Conservation (phyloP, 2,329 filamentous ascomycete species). For the Lachnellula hyalina region DNA sequence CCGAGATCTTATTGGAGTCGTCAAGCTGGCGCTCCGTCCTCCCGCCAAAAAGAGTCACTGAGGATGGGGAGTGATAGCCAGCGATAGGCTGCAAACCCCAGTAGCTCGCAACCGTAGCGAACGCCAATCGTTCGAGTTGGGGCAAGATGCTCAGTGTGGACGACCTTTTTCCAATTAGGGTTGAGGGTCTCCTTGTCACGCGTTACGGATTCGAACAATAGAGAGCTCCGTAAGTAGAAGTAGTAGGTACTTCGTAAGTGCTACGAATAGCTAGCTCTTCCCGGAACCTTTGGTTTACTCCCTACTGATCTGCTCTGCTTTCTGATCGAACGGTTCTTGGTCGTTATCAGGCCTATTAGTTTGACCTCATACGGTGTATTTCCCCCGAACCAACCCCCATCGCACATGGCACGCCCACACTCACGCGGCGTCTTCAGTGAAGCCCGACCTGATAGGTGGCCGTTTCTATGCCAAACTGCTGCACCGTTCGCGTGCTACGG, state of each 20-base stretch:
- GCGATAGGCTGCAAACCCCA: conserved; percentile 16
- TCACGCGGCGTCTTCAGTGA: background rate
- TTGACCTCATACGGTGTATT: conserved; percentile 6
- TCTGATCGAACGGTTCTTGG: conserved; percentile 5
- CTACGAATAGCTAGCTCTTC: background rate
- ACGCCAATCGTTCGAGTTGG: conserved; percentile 27
- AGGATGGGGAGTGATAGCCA: background rate
- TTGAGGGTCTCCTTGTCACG: conserved; percentile 12
- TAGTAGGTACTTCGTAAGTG: too few relatives aligned
- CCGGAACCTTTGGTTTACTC: background rate
- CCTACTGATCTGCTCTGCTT: conserved; percentile 2
- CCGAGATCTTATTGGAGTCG: conserved; percentile 16
- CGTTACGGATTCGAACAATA: background rate
- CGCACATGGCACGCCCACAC: conserved; percentile 14
- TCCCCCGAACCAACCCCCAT: conserved; percentile 9
- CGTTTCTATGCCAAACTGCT: background rate
- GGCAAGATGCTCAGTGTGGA: conserved; percentile 19
- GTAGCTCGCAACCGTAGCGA: conserved; percentile 17
- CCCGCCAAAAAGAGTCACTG: conserved; percentile 17
- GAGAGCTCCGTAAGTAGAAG: too few relatives aligned
- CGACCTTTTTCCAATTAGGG: conserved; percentile 4
- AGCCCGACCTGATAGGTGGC: conserved; percentile 17
- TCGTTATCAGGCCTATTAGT: conserved; percentile 5
- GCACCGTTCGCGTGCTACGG: background rate
- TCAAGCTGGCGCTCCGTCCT: conserved; percentile 8